Evolutionary conservation across 2,329 filamentous ascomycete genomes (phyloP), one percentile per base, ranked within the genome.

Genomic region (Sporothrix humicola): DNA sequence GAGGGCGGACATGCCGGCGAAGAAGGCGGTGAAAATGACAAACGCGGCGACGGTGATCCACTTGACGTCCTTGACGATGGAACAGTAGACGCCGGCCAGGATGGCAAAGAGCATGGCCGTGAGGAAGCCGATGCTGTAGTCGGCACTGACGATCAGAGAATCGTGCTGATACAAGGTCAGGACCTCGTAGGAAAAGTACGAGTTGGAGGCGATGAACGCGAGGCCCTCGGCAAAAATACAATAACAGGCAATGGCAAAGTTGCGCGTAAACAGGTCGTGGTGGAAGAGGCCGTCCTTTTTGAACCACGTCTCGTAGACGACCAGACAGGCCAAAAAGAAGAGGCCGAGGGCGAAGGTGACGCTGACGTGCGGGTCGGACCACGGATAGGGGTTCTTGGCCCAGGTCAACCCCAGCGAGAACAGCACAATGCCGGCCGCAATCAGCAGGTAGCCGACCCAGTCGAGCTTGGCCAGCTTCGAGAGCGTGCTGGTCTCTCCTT

Each of bases 261-360:
- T 56, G 20, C 54, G 54, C 20, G 54, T 56, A 8, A 56, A 56
- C 1, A 56, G 54, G 54, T 56, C 54, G 20, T 56, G 54, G 20
- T 56, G 54, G 54, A 56, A 56, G 54, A 56, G 54, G 54, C 54
- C 54, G 54, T 56, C 54, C 20, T 56, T 56, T 12, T 56, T 56
- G 54, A 56, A 56, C 54, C 54, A 56, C 8, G 54, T 56, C 20
- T 56, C 54, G n/a, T 56, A 56, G 7, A 56, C 54, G 20, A 56
- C 20, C 10, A 56, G 54, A 6, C n/a, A 56, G 6, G 20, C 54
- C 2, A 56, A 7, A 20, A 56, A 56, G 20, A 56, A 56, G 54
- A 56, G 54, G n/a, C 54, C 54, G 8, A 56, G 54, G 2, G n/a
- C 7, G 13, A 56, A 56, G 9, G 54, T 26, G 20, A 26, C 54